phyloP scores from a whole-genome alignment of 192 early-diverging fungal genomes.

The Glomus cerebriforme region DNA sequence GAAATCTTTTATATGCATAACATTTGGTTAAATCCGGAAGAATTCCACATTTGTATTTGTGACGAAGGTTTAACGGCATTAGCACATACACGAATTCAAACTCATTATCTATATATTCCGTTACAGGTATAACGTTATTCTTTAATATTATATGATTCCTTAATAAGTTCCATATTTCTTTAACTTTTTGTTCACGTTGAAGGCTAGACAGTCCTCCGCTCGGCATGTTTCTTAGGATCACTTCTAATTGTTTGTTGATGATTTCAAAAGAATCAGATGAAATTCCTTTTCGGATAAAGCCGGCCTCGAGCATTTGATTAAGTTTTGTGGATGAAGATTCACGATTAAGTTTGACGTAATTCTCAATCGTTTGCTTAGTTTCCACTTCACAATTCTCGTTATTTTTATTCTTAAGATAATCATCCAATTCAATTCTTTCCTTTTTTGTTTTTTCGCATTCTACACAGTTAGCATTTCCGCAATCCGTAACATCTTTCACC shows the following conservation, averaged over 20 bases:
- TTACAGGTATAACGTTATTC: slow-evolving; percentile 10
- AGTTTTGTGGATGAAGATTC: slow-evolving; percentile 15
- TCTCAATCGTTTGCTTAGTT: slow-evolving; percentile 12
- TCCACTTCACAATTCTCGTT: slow-evolving; percentile 16
- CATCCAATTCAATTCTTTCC: background rate
- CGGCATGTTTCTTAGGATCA: background rate
- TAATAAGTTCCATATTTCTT: slow-evolving; percentile 16
- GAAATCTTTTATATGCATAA: background rate
- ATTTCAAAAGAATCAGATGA: slow-evolving; percentile 17
- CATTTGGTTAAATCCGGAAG: background rate
- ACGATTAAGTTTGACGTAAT: slow-evolving; percentile 4
- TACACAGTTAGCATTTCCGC: background rate
- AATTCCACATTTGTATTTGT: background rate
- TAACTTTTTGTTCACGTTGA: background rate
- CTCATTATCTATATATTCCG: slow-evolving; percentile 6
- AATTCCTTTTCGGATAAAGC: slow-evolving; percentile 16
- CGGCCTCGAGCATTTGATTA: slow-evolving; percentile 26
- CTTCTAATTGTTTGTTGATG: slow-evolving; percentile 1
- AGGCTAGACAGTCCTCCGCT: background rate
- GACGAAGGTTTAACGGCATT: background rate
- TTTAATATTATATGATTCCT: background rate
- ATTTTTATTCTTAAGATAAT: slow-evolving; percentile 12
- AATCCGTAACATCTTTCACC: background rate
- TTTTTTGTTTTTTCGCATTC: background rate
- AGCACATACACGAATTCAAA: background rate